phyloP scores from a whole-genome alignment of 2,329 filamentous ascomycete genomes.

The Colletotrichum noveboracense region DNA sequence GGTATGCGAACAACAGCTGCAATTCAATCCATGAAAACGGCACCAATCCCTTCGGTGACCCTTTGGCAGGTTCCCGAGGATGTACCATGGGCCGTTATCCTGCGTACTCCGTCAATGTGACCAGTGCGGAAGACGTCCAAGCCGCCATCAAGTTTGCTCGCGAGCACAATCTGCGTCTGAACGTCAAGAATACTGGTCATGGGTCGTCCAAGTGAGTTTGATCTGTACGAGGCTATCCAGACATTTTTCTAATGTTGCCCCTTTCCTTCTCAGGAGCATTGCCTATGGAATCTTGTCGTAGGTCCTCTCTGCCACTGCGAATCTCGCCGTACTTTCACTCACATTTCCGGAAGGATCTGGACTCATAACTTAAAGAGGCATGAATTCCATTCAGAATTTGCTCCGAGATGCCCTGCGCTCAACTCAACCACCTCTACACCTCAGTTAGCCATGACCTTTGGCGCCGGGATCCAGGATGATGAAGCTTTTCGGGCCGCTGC shows the following conservation, averaged over 20 bases:
- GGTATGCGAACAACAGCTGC: slow-evolving; percentile 37
- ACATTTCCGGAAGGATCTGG: slow-evolving; percentile 31
- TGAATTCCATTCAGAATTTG: background rate
- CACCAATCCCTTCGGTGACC: slow-evolving; percentile 30
- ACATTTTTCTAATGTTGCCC: background rate
- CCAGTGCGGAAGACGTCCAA: slow-evolving; percentile 17
- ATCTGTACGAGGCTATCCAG: background rate
- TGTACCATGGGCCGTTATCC: slow-evolving; percentile 24
- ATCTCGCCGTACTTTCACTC: background rate
- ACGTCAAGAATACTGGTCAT: slow-evolving; percentile 37
- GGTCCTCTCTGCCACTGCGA: background rate
- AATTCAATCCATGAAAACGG: slow-evolving; percentile 40
- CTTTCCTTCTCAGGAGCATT: background rate
- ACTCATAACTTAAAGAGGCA: slow-evolving; percentile 40
- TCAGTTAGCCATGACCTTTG: slow-evolving; percentile 26
- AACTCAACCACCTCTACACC: background rate
- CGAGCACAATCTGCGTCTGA: slow-evolving; percentile 37
- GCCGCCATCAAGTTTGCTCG: slow-evolving; percentile 38
- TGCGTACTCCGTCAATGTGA: slow-evolving; percentile 28
- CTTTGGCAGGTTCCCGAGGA: background rate
- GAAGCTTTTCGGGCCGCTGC: background rate
- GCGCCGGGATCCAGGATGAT: slow-evolving; percentile 1
- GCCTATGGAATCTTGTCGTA: background rate
- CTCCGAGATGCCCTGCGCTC: background rate
- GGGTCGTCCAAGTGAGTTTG: background rate